Conservation (phyloP, 495 filamentous ascomycete species). For the Aspergillus panamensis region DNA sequence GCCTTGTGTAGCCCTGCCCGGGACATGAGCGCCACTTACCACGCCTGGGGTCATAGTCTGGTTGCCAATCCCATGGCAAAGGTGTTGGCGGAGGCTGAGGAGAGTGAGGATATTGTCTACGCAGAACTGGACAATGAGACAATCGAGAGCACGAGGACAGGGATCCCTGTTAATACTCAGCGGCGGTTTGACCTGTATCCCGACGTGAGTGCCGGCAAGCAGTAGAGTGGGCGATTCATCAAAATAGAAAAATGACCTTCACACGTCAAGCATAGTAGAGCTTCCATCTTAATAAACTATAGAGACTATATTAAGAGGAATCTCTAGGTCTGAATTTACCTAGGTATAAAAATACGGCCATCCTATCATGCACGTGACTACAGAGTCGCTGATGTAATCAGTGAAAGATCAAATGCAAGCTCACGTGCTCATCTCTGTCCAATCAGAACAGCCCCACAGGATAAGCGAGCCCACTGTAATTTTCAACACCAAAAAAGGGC, state of each 20-base stretch:
- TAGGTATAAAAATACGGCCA: no score
- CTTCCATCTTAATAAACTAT: no score
- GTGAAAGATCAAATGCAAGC: background rate
- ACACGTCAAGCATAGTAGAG: no score
- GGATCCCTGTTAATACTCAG: conserved; percentile 82
- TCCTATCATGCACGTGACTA: no score
- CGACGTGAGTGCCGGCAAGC: conserved; percentile 60
- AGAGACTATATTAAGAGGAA: no score
- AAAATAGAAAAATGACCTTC: background rate
- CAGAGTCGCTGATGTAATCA: background rate
- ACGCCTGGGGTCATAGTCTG: conserved; percentile 89
- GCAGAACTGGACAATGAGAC: conserved; percentile 66
- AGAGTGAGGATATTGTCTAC: conserved; percentile 71
- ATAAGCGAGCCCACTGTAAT: conserved; percentile 49
- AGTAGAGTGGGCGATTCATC: conserved; percentile 5
- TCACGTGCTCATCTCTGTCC: conserved; percentile 20
- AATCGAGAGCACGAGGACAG: conserved; percentile 74
- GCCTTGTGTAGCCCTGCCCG: conserved; percentile 88
- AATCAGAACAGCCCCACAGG: conserved; percentile 23
- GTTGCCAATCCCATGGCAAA: conserved; percentile 85
- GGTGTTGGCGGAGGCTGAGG: conserved; percentile 69
- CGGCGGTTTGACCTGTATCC: conserved; percentile 94
- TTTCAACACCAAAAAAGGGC: conserved; percentile 34
- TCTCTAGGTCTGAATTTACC: no score
- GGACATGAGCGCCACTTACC: conserved; percentile 72